A percentile compares a stretch with the other conserved stretches of the same genome.
phyloP scores from a whole-genome alignment of 148 eudicot species.

The Suaeda aralocaspica region DNA sequence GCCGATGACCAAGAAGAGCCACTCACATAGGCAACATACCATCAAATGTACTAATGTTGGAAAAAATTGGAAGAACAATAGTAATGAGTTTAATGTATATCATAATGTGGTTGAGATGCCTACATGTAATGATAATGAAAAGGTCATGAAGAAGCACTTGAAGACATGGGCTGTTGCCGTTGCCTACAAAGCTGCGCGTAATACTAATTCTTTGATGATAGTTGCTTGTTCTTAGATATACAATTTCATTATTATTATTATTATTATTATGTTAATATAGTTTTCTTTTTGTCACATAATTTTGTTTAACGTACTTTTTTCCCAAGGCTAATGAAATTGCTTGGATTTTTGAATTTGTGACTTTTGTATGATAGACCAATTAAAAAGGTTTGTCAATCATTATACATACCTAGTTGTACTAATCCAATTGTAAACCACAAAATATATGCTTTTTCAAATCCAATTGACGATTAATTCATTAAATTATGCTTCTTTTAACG shows the following conservation, averaged over 20 bases:
- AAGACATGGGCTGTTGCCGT: constrained; percentile 29
- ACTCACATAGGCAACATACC: not conserved
- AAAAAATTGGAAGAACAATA: not conserved
- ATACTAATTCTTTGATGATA: not conserved
- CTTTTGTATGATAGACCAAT: too few species aligned
- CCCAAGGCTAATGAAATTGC: too few species aligned
- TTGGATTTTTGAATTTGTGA: too few species aligned
- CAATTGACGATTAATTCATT: too few species aligned
- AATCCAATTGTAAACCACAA: too few species aligned
- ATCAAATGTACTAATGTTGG: not conserved
- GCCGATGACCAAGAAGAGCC: not conserved
- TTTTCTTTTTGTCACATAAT: too few species aligned
- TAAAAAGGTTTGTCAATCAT: too few species aligned
- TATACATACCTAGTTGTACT: too few species aligned
- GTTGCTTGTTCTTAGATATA: constrained; percentile 6
- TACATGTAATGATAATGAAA: not conserved
- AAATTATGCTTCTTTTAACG: too few species aligned
- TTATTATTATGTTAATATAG: too few species aligned
- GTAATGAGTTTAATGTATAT: not conserved
- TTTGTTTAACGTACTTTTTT: too few species aligned
- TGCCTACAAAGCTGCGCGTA: constrained; percentile 10
- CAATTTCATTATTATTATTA: not conserved
- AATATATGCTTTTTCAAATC: too few species aligned
- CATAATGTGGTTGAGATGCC: not conserved
- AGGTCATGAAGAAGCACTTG: constrained; percentile 17